Percentiles rank a stretch among this genome's conserved stretches.
These are phyloP conservation scores for Hypholoma sublateritium DNA, from an alignment of 768 basidiomycete species.

Conservation along the genomic window DNA sequence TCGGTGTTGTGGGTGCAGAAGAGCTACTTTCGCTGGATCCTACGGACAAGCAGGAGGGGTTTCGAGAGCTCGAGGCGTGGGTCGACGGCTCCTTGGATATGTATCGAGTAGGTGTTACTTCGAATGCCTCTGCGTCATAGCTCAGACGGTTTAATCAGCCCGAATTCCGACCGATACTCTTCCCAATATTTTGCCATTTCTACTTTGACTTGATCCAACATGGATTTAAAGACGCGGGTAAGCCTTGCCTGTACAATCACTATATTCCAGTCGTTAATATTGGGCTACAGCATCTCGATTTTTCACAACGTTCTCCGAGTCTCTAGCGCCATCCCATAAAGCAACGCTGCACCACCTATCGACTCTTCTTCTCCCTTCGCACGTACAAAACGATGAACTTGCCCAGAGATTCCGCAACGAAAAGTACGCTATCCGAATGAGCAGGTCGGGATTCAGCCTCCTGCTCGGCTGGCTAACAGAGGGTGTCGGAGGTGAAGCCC, in stretches of 20 bases:
- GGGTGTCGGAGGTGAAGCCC: slow-evolving; percentile 81
- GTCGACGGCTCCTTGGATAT: slow-evolving; percentile 89
- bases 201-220: slow-evolving; percentile 92
- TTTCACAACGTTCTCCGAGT: slow-evolving; percentile 66
- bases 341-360: slow-evolving; percentile 75
- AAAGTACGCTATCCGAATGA: slow-evolving; percentile 89
- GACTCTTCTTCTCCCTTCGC: slow-evolving; percentile 76
- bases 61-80: slow-evolving; percentile 83
- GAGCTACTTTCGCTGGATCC: slow-evolving; percentile 81
- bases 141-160: slow-evolving; percentile 51
- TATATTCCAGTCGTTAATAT: slow-evolving; percentile 8
- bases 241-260: slow-evolving; percentile 22
- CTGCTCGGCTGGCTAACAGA: slow-evolving; percentile 96
- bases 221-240: slow-evolving; percentile 89
- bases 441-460: slow-evolving; percentile 87
- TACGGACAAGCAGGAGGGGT: slow-evolving; percentile 84
- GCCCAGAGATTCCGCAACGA: slow-evolving; percentile 87
- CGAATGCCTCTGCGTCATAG: background rate
- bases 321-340: slow-evolving; percentile 65
- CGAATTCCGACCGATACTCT: slow-evolving; percentile 90
- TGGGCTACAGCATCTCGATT: slow-evolving; percentile 64
- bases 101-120: slow-evolving; percentile 65
- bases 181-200: slow-evolving; percentile 97
- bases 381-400: slow-evolving; percentile 79
- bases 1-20: slow-evolving; percentile 79